Evolutionary conservation across 352 stramenopile genomes (phyloP), one percentile per base, ranked within the genome.

Genomic region (Pythium graminicola): DNA sequence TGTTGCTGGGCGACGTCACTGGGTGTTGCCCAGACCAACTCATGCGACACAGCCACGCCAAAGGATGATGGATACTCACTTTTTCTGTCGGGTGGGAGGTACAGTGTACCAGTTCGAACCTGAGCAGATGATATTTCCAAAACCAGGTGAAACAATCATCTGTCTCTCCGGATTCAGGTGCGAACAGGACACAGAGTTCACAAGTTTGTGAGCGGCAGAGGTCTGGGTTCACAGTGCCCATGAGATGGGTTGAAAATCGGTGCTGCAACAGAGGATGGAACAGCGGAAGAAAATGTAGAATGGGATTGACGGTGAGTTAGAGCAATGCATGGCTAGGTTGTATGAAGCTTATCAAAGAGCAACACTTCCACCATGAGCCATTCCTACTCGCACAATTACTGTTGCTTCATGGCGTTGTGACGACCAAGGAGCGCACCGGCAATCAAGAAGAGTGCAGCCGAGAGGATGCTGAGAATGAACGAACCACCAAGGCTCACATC

Each of bases 401-500:
- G 7, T 22, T 36, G 23, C 42, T 64, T 60, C 51, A 69, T 60
- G 11, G 51, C 50, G 29, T 55, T 53, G 58, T 70, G 62, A 35
- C 62, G 62, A 19, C 50, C 51, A 11, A 67, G 48, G 19, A 70
- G 58, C 31, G 22, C 51, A 33, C 48, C 51, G 10, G 58, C 28
- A 38, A 67, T 72, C 23, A 78, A 52, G 59, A 78, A 87, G 26
- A 84, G 68, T 36, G 71, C 46, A 1, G 72, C 49, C 4, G 71
- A 70, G 26, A 84, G 49, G 1, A 87, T 61, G 29, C 58, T 72
- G 6, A 85, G 45, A 8, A 85, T 36, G 66, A 87, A 85, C 20
- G 76, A 76, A 17, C 67, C 72, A 17, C 70, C 76, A 60, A 81
- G 59, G 44, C 54, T 67, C 13, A 85, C 72, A 48, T 84, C 69